These are phyloP conservation scores for Kwoniella europaea DNA, from an alignment of 768 basidiomycete species.

Conservation along the genomic window DNA sequence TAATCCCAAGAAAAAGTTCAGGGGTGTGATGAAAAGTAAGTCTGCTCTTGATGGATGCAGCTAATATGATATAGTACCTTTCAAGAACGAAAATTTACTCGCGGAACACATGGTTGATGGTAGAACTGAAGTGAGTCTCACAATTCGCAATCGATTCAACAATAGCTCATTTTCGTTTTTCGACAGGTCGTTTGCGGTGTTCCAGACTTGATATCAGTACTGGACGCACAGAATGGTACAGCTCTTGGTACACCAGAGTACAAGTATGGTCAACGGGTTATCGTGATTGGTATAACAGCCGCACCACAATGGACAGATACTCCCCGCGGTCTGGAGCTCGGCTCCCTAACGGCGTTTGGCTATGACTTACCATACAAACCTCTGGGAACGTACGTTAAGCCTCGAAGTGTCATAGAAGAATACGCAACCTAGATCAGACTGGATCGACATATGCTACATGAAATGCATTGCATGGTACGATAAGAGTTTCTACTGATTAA, in stretches of 20 bases:
- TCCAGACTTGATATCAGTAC: slow-evolving; percentile 69
- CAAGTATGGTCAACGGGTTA: slow-evolving; percentile 66
- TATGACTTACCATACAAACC: slow-evolving; percentile 44
- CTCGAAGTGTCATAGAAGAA: slow-evolving; percentile 35
- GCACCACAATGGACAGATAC: slow-evolving; percentile 66
- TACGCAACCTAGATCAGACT: neutral
- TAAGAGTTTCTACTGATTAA: no score
- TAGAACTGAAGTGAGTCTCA: slow-evolving; percentile 22
- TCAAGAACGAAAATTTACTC: slow-evolving; percentile 48
- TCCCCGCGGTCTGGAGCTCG: slow-evolving; percentile 63
- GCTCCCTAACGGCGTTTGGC: slow-evolving; percentile 67
- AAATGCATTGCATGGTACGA: no score
- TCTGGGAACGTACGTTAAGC: slow-evolving; percentile 31
- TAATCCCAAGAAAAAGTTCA: slow-evolving; percentile 40
- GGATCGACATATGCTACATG: no score
- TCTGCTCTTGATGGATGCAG: slow-evolving; percentile 39
- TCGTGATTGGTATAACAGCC: slow-evolving; percentile 63
- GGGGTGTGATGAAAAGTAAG: slow-evolving; percentile 39
- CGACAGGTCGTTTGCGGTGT: slow-evolving; percentile 61
- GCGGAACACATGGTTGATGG: slow-evolving; percentile 29
- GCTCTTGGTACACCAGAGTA: slow-evolving; percentile 70
- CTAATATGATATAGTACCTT: slow-evolving; percentile 29
- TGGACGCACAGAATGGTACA: slow-evolving; percentile 69
- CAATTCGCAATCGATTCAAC: no score
- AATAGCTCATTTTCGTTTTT: slow-evolving; percentile 1